A percentile compares a stretch with the other conserved stretches of the same genome.
These are phyloP conservation scores for Solanum chaucha DNA, from an alignment of 257 asterid genomes.

Conservation along the genomic window DNA sequence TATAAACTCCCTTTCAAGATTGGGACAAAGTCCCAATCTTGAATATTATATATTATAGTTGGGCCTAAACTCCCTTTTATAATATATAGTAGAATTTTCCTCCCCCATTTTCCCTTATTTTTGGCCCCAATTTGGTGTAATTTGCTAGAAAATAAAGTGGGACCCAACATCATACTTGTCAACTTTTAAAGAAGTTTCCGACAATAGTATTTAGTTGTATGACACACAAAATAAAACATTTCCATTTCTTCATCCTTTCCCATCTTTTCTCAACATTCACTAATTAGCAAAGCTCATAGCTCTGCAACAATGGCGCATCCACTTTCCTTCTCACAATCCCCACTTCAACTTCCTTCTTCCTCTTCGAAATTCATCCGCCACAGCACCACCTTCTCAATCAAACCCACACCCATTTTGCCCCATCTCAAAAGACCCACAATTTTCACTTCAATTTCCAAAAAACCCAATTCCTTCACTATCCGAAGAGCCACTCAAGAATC, in stretches of 20 bases:
- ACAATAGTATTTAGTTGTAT: background rate
- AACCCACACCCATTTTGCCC: background rate
- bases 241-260: background rate
- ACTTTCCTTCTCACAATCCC: conserved; percentile 16
- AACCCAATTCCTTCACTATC: background rate
- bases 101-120: too few species aligned
- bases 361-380: background rate
- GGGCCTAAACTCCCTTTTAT: too few species aligned
- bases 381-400: background rate
- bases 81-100: too few species aligned
- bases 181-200: background rate
- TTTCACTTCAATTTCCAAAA: background rate
- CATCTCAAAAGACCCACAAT: background rate
- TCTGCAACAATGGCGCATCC: conserved; percentile 36
- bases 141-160: background rate
- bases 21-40: too few species aligned
- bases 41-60: too few species aligned
- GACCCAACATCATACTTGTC: background rate
- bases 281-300: background rate
- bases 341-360: background rate
- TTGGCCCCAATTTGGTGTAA: background rate
- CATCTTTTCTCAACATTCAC: background rate
- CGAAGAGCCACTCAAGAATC: background rate
- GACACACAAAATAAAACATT: background rate
- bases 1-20: too few species aligned